Evolutionary conservation across 345 rosid species (phyloP).

Genomic region (Eucalyptus erythrocorys): DNA sequence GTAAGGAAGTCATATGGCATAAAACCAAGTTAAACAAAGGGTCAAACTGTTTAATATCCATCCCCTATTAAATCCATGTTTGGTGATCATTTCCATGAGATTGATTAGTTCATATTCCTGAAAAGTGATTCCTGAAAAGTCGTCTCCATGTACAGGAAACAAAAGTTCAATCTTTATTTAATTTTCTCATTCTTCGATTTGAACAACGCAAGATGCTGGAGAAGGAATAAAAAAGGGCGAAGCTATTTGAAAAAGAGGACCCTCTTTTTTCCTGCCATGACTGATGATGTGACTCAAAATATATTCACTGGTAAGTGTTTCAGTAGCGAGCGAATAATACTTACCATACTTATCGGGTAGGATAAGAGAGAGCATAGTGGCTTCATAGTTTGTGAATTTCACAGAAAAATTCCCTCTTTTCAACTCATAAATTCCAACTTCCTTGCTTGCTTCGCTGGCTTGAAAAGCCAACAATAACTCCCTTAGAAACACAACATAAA

Average conservation of each 20-base stretch:
- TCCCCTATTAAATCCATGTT: not conserved
- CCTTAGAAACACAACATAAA: not conserved
- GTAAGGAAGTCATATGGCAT: not conserved
- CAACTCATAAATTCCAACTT: slow-evolving; percentile 18
- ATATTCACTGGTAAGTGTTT: not conserved
- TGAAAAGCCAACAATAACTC: not conserved
- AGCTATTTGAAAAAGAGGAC: too few species aligned
- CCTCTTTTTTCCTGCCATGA: not conserved
- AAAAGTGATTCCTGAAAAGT: not conserved
- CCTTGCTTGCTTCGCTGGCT: not conserved
- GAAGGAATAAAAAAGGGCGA: not conserved
- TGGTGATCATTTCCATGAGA: not conserved
- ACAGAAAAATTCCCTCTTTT: slow-evolving; percentile 23
- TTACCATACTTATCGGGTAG: slow-evolving; percentile 50
- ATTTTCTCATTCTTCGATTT: not conserved
- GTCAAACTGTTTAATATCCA: not conserved
- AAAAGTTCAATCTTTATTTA: not conserved
- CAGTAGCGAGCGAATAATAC: not conserved
- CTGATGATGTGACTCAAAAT: not conserved
- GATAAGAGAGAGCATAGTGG: slow-evolving; percentile 42
- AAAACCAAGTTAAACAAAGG: not conserved
- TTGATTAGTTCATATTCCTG: not conserved
- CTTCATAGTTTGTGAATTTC: slow-evolving; percentile 53
- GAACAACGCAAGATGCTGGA: not conserved
- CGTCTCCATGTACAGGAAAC: not conserved